Evolutionary conservation across 176 grass and related monocot species (phyloP).

Genomic region (Typha latifolia): DNA sequence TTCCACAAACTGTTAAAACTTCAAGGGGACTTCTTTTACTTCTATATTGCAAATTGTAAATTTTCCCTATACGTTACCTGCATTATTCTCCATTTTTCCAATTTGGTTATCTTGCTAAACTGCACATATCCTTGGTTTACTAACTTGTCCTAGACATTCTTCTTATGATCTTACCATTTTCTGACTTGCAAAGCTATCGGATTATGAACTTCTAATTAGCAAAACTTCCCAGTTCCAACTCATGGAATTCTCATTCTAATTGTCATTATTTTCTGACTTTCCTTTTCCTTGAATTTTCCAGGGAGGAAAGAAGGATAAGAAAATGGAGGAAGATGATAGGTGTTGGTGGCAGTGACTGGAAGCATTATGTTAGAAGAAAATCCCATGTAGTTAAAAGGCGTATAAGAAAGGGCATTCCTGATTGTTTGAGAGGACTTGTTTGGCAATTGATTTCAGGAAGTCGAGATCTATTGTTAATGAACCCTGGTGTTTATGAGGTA

Average conservation of each 20-base stretch:
- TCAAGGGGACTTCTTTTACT: no score
- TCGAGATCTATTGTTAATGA: constrained; percentile 79
- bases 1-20: no score
- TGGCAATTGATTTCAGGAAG: constrained; percentile 99
- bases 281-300: constrained; percentile 21
- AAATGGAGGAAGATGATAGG: constrained; percentile 99
- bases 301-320: constrained; percentile 75
- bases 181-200: no score
- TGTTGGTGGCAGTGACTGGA: constrained; percentile 84
- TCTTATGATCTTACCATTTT: no score
- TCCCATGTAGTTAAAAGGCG: constrained; percentile 83
- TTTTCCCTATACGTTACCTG: no score
- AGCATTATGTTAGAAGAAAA: constrained; percentile 82
- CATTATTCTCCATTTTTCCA: no score
- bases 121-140: no score
- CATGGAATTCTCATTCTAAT: not conserved
- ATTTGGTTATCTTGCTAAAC: no score
- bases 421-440: constrained; percentile 92
- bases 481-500: constrained; percentile 96
- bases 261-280: constrained; percentile 9
- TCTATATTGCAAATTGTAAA: no score
- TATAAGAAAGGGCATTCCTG: constrained; percentile 93
- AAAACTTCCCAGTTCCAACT: not conserved
- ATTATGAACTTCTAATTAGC: no score
- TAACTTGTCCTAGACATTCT: no score